A percentile compares a stretch with the other conserved stretches of the same genome.
Evolutionary conservation across 257 asterid genomes (phyloP).

Genomic region (Capsicum pubescens): DNA sequence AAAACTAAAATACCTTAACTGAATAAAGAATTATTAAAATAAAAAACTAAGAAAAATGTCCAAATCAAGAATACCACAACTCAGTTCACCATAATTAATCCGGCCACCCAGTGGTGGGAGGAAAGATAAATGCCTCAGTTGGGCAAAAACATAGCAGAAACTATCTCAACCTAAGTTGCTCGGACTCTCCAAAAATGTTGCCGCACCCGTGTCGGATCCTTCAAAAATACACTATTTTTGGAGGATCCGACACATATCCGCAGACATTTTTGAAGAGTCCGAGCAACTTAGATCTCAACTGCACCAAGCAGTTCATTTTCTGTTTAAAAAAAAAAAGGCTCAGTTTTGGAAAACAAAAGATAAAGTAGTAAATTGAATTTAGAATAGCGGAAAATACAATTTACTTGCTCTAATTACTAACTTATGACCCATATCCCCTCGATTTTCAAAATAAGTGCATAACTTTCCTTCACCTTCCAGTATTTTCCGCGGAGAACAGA

Average conservation of each 20-base stretch:
- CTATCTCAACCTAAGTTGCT: conserved; percentile 22
- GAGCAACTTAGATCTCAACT: too few relatives aligned
- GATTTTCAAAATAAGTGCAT: not conserved
- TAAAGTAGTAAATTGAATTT: not conserved
- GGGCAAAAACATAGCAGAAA: conserved; percentile 6
- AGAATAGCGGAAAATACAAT: not conserved
- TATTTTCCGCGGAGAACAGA: not conserved
- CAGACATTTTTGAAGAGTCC: too few relatives aligned
- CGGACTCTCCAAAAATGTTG: too few relatives aligned
- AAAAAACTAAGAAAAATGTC: not conserved
- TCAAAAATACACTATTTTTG: too few relatives aligned
- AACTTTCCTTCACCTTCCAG: not conserved
- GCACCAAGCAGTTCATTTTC: not conserved
- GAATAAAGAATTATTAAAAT: not conserved
- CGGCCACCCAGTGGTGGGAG: conserved; percentile 18
- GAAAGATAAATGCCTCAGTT: conserved; percentile 4
- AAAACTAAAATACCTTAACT: not conserved
- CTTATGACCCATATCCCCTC: not conserved
- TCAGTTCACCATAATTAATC: not conserved
- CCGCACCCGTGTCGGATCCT: too few relatives aligned
- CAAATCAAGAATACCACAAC: not conserved
- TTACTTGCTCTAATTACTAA: not conserved
- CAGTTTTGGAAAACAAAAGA: not conserved
- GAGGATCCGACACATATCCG: too few relatives aligned
- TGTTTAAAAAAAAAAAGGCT: not conserved